Base-by-base conservation (phyloP, 2,329 filamentous ascomycete species). In the Paraphoma chrysanthemicola region DNA sequence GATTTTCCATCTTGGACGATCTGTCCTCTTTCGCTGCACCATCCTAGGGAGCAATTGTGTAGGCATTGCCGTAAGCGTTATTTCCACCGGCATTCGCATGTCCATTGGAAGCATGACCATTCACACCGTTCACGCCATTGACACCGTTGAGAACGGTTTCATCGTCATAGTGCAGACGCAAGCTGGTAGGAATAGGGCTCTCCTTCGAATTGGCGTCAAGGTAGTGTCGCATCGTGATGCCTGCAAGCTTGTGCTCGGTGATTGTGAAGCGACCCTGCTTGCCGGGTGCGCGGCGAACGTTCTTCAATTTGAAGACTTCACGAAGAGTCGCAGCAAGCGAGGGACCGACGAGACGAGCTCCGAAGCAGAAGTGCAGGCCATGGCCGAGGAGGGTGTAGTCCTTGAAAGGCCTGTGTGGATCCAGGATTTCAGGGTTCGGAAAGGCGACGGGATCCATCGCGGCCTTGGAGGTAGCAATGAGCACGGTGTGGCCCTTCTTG, bases 121-220 rank as follows among this genome's bases (percentile, higher is more conserved):
- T 61, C 9, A 53, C 39, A 44, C 51, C 53, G 33, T 67, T 57
- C 10, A 46, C 39, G 39, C 52, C 39, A 44, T 48, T 47, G 4
- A 18, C 54, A 38, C 61, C 61, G 18, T 57, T 62, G 9, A 59
- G 51, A n/a, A 56, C 51, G 6, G 51, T 61, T 43, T 62, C 64
- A 47, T 70, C 63, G 48, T 68, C 68, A 47, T 69, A 74, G 28
- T 69, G 67, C 30, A 71, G 48, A 2, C 60, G 64, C 44, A 74
- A 48, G 30, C 63, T 66, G 9, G 64, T 72, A 5, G 69, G 64
- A 28, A 73, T 79, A 0, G 81, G 80, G 12, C 71, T 77, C 68
- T 84, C 82, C 54, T 74, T 79, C 9, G 81, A 73, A 63, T 77
- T 81, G 7, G 72, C 73, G 73, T 84, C 82, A 43, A 85, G 67